A percentile compares a stretch with the other conserved stretches of the same genome.
Evolutionary conservation across 495 filamentous ascomycete species (phyloP).

Genomic region (Rhizodiscina lignyota): DNA sequence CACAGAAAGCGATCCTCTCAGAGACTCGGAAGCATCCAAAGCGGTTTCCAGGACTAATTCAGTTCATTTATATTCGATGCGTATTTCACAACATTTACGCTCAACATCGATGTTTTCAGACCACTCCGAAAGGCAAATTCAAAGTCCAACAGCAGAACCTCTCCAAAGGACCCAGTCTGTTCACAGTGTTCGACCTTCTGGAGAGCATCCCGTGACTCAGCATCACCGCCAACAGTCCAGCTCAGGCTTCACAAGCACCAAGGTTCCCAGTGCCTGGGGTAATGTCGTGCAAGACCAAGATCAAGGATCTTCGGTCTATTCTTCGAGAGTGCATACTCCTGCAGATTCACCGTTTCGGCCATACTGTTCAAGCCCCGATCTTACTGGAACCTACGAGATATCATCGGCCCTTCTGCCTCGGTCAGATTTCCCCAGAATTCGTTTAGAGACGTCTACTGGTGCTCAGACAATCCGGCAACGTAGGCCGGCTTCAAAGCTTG

Average conservation of each 20-base stretch:
- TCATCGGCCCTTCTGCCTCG: no score
- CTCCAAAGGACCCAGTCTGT: conserved; percentile 2
- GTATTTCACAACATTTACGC: no score
- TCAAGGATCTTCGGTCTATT: background rate
- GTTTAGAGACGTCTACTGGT: no score
- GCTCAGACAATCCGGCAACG: no score
- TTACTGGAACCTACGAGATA: no score
- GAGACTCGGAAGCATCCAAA: background rate
- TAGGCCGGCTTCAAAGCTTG: no score
- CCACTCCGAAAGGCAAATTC: conserved; percentile 15
- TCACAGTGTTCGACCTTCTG: background rate
- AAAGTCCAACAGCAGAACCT: conserved; percentile 6
- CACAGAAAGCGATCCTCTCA: background rate
- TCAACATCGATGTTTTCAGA: conserved; percentile 15
- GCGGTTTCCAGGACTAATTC: conserved; percentile 1
- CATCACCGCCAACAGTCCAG: conserved; percentile 12
- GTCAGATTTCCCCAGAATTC: no score
- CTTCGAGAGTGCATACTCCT: no score
- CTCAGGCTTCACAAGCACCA: conserved; percentile 12
- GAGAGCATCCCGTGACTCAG: background rate
- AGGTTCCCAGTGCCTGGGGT: conserved; percentile 12
- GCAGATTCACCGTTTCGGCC: no score
- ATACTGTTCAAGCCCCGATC: no score
- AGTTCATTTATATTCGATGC: conserved; percentile 16
- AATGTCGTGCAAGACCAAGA: conserved; percentile 7